Evolutionary conservation across 805 yeast species (phyloP).

Genomic region (Starmerella roubikii): DNA sequence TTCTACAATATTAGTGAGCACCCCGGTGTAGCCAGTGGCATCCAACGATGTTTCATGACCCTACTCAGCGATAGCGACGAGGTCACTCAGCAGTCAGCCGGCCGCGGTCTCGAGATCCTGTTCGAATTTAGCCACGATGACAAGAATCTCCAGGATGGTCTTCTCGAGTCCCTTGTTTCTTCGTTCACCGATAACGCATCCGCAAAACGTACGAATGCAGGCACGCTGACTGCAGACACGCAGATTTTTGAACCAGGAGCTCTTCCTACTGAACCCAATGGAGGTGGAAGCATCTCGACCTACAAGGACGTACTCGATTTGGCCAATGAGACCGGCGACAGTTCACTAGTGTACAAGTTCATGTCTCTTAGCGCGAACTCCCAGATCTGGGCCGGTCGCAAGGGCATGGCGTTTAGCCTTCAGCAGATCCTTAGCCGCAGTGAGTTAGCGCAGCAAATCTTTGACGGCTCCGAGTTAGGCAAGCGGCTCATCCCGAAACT

Average conservation of each 20-base stretch:
- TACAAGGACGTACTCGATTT: slow-evolving; percentile 77
- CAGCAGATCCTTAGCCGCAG: slow-evolving; percentile 74
- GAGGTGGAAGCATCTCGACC: slow-evolving; percentile 43
- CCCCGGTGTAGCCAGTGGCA: slow-evolving; percentile 32
- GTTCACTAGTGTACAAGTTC: slow-evolving; percentile 81
- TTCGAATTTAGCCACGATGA: slow-evolving; percentile 64
- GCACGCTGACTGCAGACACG: slow-evolving; percentile 64
- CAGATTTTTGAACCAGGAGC: slow-evolving; percentile 74
- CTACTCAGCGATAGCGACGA: slow-evolving; percentile 75
- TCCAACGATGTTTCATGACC: slow-evolving; percentile 64
- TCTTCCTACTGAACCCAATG: slow-evolving; percentile 62
- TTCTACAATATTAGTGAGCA: slow-evolving; percentile 34
- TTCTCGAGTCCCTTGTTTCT: slow-evolving; percentile 56
- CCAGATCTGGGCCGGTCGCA: slow-evolving; percentile 80
- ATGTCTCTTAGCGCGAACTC: slow-evolving; percentile 85
- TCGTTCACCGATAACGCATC: slow-evolving; percentile 65
- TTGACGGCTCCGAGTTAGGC: slow-evolving; percentile 39
- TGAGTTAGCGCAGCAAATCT: slow-evolving; percentile 44
- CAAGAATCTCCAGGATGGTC: slow-evolving; percentile 41
- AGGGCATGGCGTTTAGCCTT: slow-evolving; percentile 88
- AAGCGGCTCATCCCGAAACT: slow-evolving; percentile 62
- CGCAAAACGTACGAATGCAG: slow-evolving; percentile 36
- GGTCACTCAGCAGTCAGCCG: slow-evolving; percentile 80
- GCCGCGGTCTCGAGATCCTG: slow-evolving; percentile 70
- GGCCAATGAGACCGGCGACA: slow-evolving; percentile 93